Evolutionary conservation across 1,284 basidiomycete species (phyloP).

Genomic region (Ganoderma resinaceum): DNA sequence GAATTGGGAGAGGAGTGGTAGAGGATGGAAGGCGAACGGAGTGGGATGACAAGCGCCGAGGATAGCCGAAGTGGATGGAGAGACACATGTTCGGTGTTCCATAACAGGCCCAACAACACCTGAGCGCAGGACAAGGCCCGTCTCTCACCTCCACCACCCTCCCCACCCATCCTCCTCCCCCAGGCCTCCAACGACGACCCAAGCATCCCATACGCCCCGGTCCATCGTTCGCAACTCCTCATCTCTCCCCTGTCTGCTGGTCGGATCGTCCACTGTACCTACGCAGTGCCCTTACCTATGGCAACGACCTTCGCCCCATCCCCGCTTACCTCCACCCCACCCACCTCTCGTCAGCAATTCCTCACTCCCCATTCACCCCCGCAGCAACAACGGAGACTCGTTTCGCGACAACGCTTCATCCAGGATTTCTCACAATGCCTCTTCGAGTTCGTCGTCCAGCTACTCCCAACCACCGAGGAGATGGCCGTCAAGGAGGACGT

Average conservation of each 20-base stretch:
- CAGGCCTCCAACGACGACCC: slow-evolving; percentile 15
- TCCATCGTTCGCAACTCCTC: slow-evolving; percentile 10
- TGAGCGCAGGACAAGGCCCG: slow-evolving; percentile 15
- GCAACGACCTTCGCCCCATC: slow-evolving; percentile 34
- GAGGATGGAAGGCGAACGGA: neutral
- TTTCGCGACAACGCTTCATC: slow-evolving; percentile 65
- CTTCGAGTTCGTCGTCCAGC: slow-evolving; percentile 88
- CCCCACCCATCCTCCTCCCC: slow-evolving; percentile 9
- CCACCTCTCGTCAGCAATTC: slow-evolving; percentile 32
- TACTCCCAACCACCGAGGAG: slow-evolving; percentile 89
- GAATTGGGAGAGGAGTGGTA: neutral
- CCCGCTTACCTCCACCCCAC: slow-evolving; percentile 28
- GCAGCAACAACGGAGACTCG: slow-evolving; percentile 43
- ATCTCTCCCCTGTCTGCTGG: slow-evolving; percentile 28
- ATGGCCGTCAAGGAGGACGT: slow-evolving; percentile 96
- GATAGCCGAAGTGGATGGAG: slow-evolving; percentile 12
- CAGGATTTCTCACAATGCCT: slow-evolving; percentile 74
- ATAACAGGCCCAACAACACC: slow-evolving; percentile 27
- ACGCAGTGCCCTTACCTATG: slow-evolving; percentile 28
- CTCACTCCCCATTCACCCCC: slow-evolving; percentile 35
- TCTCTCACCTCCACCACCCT: slow-evolving; percentile 14
- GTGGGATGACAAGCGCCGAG: neutral
- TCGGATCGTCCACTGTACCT: slow-evolving; percentile 29
- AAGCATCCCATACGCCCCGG: slow-evolving; percentile 2
- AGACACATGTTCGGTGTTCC: slow-evolving; percentile 16